A percentile compares a stretch with the other conserved stretches of the same genome.
Conservation (phyloP, 208 protist species). For the Crithidia sp. region DNA sequence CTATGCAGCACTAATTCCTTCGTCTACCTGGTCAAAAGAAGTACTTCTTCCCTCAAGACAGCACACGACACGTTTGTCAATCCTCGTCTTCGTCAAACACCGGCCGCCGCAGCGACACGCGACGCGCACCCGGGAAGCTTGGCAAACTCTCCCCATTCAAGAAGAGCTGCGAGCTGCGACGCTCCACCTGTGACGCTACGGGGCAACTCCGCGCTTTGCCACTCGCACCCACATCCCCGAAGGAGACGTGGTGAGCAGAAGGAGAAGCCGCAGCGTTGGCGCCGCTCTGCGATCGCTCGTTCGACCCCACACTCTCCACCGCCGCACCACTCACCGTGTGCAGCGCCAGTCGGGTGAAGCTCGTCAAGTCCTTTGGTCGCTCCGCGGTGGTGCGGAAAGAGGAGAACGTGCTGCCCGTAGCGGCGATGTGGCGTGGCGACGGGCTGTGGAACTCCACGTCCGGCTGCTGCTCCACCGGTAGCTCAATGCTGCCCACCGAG, state of each 20-base stretch:
- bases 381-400: background rate
- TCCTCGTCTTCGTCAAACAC: conserved; percentile 8
- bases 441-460: conserved; percentile 12
- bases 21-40: too few species aligned
- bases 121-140: conserved; percentile 8
- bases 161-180: background rate
- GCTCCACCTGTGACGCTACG: background rate
- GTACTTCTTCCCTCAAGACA: too few species aligned
- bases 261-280: background rate
- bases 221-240: background rate
- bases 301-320: background rate
- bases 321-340: background rate
- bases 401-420: background rate
- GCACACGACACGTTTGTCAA: background rate
- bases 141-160: background rate
- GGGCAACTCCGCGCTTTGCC: background rate
- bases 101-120: conserved; percentile 7
- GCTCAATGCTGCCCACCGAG: conserved; percentile 21
- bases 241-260: background rate
- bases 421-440: background rate
- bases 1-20: too few species aligned
- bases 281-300: background rate
- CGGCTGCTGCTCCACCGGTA: conserved; percentile 17
- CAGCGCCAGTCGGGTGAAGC: background rate
- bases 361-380: background rate